Percentiles rank a stretch among this genome's conserved stretches.
Conservation (phyloP, 305 asterid species). For the Striga hermonthica region DNA sequence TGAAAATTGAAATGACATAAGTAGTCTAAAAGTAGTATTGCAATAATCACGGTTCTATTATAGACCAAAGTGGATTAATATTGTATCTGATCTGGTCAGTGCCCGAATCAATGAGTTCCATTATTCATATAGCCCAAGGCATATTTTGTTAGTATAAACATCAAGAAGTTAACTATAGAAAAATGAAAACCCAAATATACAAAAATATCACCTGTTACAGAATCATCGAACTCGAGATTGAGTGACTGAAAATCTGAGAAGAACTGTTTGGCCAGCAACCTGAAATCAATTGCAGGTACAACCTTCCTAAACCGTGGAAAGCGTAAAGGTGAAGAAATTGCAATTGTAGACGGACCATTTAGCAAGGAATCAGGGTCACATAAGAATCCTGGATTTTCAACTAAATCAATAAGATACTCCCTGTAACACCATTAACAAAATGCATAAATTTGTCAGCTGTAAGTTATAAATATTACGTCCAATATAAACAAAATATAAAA, state of each 20-base stretch:
- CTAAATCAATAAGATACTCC: constrained; percentile 66
- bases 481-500: neutral
- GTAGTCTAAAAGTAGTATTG: too few relatives aligned
- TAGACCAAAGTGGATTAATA: constrained; percentile 13
- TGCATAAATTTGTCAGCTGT: constrained; percentile 26
- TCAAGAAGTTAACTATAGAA: constrained; percentile 4
- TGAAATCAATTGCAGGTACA: constrained; percentile 68
- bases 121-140: constrained; percentile 16
- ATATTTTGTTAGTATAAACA: constrained; percentile 25
- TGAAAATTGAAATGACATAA: too few relatives aligned
- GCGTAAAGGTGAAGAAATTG: constrained; percentile 91
- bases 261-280: constrained; percentile 85
- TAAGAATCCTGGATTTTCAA: constrained; percentile 84
- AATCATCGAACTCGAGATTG: constrained; percentile 67
- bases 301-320: constrained; percentile 80
- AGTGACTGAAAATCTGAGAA: constrained; percentile 78
- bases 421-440: constrained; percentile 43
- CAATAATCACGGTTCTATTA: neutral
- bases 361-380: constrained; percentile 89
- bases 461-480: neutral
- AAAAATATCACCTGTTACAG: constrained; percentile 57
- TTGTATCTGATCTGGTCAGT: neutral
- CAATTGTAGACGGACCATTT: constrained; percentile 89
- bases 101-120: constrained; percentile 23
- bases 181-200: neutral